phyloP scores from a whole-genome alignment of 768 basidiomycete genomes.

The Suillus placidus region DNA sequence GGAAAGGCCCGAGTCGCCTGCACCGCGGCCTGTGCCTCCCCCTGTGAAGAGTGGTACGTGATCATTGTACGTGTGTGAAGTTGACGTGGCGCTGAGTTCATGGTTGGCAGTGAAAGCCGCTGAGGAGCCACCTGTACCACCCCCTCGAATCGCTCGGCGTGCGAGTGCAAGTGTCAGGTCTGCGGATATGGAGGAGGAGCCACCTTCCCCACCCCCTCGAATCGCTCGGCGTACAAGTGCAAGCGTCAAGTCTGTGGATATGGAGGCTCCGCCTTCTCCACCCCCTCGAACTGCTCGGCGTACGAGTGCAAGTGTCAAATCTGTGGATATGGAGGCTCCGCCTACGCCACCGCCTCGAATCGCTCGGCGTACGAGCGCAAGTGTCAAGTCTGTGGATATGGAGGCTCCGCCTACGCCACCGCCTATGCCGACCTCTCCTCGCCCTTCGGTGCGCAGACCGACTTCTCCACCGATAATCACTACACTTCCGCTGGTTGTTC shows the following conservation, averaged over 20 bases:
- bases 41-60: constrained; percentile 32
- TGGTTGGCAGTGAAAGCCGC: constrained; percentile 13
- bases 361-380: constrained; percentile 27
- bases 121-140: constrained; percentile 15
- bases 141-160: constrained; percentile 20
- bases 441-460: constrained; percentile 18
- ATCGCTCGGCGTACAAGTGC: constrained; percentile 28
- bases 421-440: constrained; percentile 21
- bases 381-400: constrained; percentile 9
- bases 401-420: constrained; percentile 24
- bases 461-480: constrained; percentile 30
- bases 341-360: constrained; percentile 21
- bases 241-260: constrained; percentile 10
- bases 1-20: constrained; percentile 31
- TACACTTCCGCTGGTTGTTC: constrained; percentile 12
- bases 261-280: neutral
- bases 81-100: constrained; percentile 9
- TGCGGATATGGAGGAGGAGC: neutral
- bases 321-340: constrained; percentile 13
- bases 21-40: constrained; percentile 34
- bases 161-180: constrained; percentile 22
- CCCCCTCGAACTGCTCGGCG: constrained; percentile 21
- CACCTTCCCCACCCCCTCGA: constrained; percentile 3
- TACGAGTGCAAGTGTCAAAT: constrained; percentile 21
- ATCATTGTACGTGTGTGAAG: neutral